Base-by-base conservation (phyloP, 495 filamentous ascomycete species). In the Stereocaulon alpinum region DNA sequence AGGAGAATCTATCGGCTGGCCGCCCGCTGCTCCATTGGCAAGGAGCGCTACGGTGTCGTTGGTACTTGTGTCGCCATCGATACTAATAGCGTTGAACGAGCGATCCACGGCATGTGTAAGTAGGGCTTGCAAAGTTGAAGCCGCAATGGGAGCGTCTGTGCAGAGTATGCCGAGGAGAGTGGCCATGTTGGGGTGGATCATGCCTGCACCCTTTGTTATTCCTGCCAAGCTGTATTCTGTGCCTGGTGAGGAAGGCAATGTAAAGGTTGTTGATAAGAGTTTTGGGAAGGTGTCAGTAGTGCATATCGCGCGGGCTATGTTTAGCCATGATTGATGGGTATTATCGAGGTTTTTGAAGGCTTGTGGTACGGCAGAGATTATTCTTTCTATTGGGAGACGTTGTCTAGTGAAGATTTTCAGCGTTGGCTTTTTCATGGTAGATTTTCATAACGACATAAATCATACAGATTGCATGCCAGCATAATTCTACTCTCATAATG, bases 121-220 rank as follows among this genome's bases (percentile, higher is more conserved):
- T 20, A 90, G 74, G 0, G 74, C 69, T 58, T 83, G 80, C 22
- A 97, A 83, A 12, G 83, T 78, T 17, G 74, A 67, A 11, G 88
- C 76, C 9, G 81, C 78, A 67, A 97, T 84, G 15, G 90, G 86
- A 0, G 86, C 94, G 66, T 99, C 93, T 30, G 93, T 99, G 68
- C 89, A 91, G 67, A 97, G 81, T 56, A 97, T 88, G 50, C 88
- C 92, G 32, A 99, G 82, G 42, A 99, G 81, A 0, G 93, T 99
- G 45, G 91, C 93, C 92, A 98, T 96, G 76, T 99, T 96, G 22
- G 93, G 93, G 72, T 96, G 92, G 69, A 99, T 99, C 93, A 99
- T 99, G 66, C 93, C 93, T 15, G 93, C 94, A 48, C 93, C 93
- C 74, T 99, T 99, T 61, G 94, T 95, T 82, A 95, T 96, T 51